Evolutionary conservation across 1,284 basidiomycete genomes (phyloP), one percentile per base, ranked within the genome.

Genomic region (Chalciporus sp.): DNA sequence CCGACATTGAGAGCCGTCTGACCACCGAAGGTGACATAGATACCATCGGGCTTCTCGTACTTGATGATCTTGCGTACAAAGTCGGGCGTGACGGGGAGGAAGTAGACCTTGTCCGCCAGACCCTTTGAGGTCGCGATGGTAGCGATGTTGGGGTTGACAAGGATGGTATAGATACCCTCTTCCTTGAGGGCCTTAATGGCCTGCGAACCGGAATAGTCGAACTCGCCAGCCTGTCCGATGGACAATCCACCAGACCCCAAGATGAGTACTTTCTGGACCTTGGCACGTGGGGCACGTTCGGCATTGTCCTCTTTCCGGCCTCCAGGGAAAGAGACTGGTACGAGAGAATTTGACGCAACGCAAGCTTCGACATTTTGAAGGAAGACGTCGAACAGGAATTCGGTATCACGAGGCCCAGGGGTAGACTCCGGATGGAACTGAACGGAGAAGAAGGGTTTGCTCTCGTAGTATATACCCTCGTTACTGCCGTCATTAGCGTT

Each of bases 361-460:
- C 87, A 93, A 65, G 94, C 89, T 39, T 83, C 71, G 66, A 98
- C 84, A 67, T 90, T 92, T 71, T 90, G 84, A 67, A 99, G 86
- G 81, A 99, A 99, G 42, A 97, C 94, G 60, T 99, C 95, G 71
- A 99, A 99, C 55, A 99, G 81, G 78, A 98, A 99, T 73, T 99
- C 97, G 54, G 97, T 99, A 71, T 99, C 97, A 56, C 95, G 85
- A 26, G 97, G 97, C 40, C 97, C 97, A n/a, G 97, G 95, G 5
- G 93, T 95, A 39, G 94, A 96, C 74, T 99, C 97, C 37, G 97
- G 97, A 74, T 99, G 97, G 81, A 99, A 99, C 72, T 99, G 97
- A n/a, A 99, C 96, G 40, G 94, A 97, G 76, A 99, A 99, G 81
- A 93, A 97, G 2, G 96, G 96, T 62, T 88, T 90, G 68, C 86